Base-by-base conservation (phyloP, 1,139 yeast species). In the Trichomonascaceae sp. region DNA sequence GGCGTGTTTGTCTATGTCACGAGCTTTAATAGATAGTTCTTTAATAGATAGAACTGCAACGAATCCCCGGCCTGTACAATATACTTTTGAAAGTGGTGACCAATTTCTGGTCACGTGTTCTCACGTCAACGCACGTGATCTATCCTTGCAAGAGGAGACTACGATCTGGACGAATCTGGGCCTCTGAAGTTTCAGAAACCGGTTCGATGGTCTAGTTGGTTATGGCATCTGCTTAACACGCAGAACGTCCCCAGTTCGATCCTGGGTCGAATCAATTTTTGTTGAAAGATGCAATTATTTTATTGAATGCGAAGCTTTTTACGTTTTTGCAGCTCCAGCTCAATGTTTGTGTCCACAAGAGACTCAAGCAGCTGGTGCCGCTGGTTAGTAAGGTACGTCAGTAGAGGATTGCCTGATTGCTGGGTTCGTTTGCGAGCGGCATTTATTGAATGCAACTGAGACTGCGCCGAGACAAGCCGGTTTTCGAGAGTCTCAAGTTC, bases 171-270 rank as follows among this genome's bases (percentile, higher is more conserved):
- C n/a, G n/a, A n/a, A n/a, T n/a, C n/a, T n/a, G n/a, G n/a, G n/a
- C n/a, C n/a, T n/a, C n/a, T n/a, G n/a, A n/a, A n/a, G n/a, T n/a
- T n/a, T n/a, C n/a, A 20, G 9, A 20, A 20, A 20, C 11, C 23
- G 74, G 74, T 68, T 68, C 67, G 74, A 82, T 82, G 93, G 93
- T 81, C 93, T 82, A 82, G 93, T 81, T 64, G 93, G 93, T 82
- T 72, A 82, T 81, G 93, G 92, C 93, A 79, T 78, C 85, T 81
- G 93, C 93, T 80, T 82, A 81, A 81, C 94, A 82, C 93, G 93
- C 93, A 79, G 87, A 79, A 81, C 87, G 94, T 84, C 94, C 94
- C 94, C 94, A 81, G 94, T 84, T 84, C 95, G 94, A 84, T 79
- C 94, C 95, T 82, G 94, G 94, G 94, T 84, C 78, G 73, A 79